Conservation (phyloP, 768 basidiomycete species). For the Wakefieldia striispora region DNA sequence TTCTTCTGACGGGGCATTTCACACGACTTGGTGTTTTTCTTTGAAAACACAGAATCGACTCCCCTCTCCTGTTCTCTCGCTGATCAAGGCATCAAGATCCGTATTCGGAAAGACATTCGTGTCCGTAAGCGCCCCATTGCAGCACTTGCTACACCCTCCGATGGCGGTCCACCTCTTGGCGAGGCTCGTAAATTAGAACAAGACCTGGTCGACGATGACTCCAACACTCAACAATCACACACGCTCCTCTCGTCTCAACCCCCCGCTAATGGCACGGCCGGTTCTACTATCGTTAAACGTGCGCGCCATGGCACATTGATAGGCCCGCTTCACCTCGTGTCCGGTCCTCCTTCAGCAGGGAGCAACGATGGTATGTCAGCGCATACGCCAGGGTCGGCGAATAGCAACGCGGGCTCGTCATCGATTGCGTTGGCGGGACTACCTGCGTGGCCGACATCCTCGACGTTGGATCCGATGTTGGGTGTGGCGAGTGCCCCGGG, state of each 20-base stretch:
- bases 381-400: slow-evolving; percentile 18
- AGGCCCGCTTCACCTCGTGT: slow-evolving; percentile 14
- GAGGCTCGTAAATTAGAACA: slow-evolving; percentile 27
- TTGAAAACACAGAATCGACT: slow-evolving; percentile 64
- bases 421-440: slow-evolving; percentile 28
- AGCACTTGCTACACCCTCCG: slow-evolving; percentile 25
- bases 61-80: slow-evolving; percentile 85
- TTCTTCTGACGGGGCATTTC: slow-evolving; percentile 5
- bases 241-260: slow-evolving; percentile 11
- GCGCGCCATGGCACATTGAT: slow-evolving; percentile 31
- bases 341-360: slow-evolving; percentile 17
- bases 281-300: slow-evolving; percentile 17
- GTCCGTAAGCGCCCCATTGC: slow-evolving; percentile 68
- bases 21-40: slow-evolving; percentile 2
- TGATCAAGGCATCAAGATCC: slow-evolving; percentile 95
- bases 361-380: slow-evolving; percentile 18
- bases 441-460: slow-evolving; percentile 33
- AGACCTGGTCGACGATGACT: slow-evolving; percentile 26
- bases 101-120: slow-evolving; percentile 88
- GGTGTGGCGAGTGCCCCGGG: slow-evolving; percentile 32
- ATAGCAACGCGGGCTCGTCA: slow-evolving; percentile 8
- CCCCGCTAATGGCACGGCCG: background rate
- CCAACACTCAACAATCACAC: slow-evolving; percentile 10
- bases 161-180: slow-evolving; percentile 10
- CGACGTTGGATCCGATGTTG: slow-evolving; percentile 31